Conservation (phyloP, 2,329 filamentous ascomycete species). For the Plenodomus lindquistii region DNA sequence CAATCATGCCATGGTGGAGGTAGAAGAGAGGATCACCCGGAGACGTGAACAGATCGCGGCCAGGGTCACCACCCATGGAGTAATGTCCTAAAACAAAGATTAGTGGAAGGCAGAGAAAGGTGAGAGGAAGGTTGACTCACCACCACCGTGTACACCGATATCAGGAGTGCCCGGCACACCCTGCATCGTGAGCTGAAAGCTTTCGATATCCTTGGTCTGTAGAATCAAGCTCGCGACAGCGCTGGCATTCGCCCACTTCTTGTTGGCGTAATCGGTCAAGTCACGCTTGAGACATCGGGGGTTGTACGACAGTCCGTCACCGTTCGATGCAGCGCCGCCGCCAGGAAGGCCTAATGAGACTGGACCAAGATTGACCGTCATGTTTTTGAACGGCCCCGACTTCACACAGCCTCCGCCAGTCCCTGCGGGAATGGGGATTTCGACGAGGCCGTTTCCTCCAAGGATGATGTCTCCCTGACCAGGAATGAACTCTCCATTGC, state of each 20-base stretch:
- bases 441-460: constrained; percentile 18
- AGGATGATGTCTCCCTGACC: constrained; percentile 33
- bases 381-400: constrained; percentile 56
- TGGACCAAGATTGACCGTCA: constrained; percentile 24
- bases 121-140: constrained; percentile 28
- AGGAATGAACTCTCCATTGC: constrained; percentile 49
- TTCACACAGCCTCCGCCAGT: constrained; percentile 60
- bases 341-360: constrained; percentile 14
- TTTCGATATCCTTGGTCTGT: constrained; percentile 23
- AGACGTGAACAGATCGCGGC: constrained; percentile 29
- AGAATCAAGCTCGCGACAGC: constrained; percentile 29
- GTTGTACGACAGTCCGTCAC: constrained; percentile 20
- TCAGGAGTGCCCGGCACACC: constrained; percentile 26
- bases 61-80: constrained; percentile 50
- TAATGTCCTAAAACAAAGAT: constrained; percentile 51
- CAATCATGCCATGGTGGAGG: constrained; percentile 51
- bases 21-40: constrained; percentile 49
- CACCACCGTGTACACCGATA: constrained; percentile 37
- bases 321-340: constrained; percentile 32
- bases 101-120: constrained; percentile 39
- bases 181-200: constrained; percentile 39
- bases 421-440: constrained; percentile 51
- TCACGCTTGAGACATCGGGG: constrained; percentile 32
- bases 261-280: constrained; percentile 28
- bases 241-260: constrained; percentile 26